A percentile compares a stretch with the other conserved stretches of the same genome.
Conservation (phyloP, 257 asterid genomes). For the Fraxinus excelsior region DNA sequence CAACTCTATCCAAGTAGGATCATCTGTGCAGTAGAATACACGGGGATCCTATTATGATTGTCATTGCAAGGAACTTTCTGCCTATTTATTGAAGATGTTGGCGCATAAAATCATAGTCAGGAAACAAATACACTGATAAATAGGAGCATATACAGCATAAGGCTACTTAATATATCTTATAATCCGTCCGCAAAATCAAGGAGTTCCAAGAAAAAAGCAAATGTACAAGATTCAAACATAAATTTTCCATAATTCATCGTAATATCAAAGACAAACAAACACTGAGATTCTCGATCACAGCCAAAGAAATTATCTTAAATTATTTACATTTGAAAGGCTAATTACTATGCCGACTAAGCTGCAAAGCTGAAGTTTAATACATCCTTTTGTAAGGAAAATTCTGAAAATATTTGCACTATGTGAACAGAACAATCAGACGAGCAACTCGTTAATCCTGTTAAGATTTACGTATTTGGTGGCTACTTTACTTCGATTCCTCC, state of each 20-base stretch:
- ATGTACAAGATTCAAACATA: neutral
- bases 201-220: neutral
- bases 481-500: neutral
- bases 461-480: neutral
- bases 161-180: too few relatives aligned
- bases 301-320: neutral
- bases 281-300: neutral
- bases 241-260: too few relatives aligned
- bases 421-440: neutral
- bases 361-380: neutral
- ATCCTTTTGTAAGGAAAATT: neutral
- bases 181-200: too few relatives aligned
- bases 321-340: slow-evolving; percentile 20
- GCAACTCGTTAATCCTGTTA: neutral
- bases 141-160: too few relatives aligned
- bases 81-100: too few relatives aligned
- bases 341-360: neutral
- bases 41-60: too few relatives aligned
- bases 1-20: too few relatives aligned
- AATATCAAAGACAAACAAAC: neutral
- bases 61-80: too few relatives aligned
- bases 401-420: neutral
- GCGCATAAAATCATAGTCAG: too few relatives aligned
- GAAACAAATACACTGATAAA: too few relatives aligned
- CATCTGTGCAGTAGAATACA: too few relatives aligned